phyloP scores from a whole-genome alignment of 495 filamentous ascomycete species.

The Cudoniella acicularis region DNA sequence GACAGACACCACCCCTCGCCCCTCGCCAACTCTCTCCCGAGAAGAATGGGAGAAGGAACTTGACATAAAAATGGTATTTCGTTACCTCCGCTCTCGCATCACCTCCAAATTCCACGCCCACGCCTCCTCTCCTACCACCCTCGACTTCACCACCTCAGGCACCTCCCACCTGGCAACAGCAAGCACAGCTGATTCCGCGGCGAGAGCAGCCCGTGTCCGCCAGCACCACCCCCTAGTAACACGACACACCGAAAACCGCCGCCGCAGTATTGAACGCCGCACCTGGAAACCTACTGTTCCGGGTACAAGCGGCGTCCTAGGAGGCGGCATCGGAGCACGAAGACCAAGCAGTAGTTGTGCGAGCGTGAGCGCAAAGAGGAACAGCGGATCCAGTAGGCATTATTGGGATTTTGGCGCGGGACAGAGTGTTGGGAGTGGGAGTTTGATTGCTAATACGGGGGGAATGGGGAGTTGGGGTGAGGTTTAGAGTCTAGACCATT shows the following conservation, averaged over 20 bases:
- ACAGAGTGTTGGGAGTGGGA: conserved; percentile 65
- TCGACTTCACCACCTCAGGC: conserved; percentile 33
- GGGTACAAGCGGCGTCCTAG: conserved; percentile 29
- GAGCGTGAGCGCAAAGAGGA: conserved; percentile 67
- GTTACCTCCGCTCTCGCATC: conserved; percentile 76
- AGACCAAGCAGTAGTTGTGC: conserved; percentile 67
- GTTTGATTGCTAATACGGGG: conserved; percentile 45
- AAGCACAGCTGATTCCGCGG: conserved; percentile 60
- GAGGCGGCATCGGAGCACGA: conserved; percentile 35
- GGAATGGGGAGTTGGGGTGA: background rate
- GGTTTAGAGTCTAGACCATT: background rate
- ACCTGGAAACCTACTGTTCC: conserved; percentile 48
- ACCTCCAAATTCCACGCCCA: conserved; percentile 32
- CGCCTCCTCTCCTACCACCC: conserved; percentile 30
- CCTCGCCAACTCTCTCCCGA: conserved; percentile 34
- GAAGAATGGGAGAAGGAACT: conserved; percentile 89
- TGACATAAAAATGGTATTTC: conserved; percentile 83
- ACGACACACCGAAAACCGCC: conserved; percentile 29
- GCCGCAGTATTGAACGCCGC: conserved; percentile 43
- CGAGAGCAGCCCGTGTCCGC: conserved; percentile 75
- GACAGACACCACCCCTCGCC: conserved; percentile 23
- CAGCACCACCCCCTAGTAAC: conserved; percentile 82
- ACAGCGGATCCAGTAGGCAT: conserved; percentile 63
- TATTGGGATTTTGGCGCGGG: conserved; percentile 83
- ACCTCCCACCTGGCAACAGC: conserved; percentile 39